Base-by-base conservation (phyloP, 2,329 filamentous ascomycete species). In the Claviceps lovelessii region DNA sequence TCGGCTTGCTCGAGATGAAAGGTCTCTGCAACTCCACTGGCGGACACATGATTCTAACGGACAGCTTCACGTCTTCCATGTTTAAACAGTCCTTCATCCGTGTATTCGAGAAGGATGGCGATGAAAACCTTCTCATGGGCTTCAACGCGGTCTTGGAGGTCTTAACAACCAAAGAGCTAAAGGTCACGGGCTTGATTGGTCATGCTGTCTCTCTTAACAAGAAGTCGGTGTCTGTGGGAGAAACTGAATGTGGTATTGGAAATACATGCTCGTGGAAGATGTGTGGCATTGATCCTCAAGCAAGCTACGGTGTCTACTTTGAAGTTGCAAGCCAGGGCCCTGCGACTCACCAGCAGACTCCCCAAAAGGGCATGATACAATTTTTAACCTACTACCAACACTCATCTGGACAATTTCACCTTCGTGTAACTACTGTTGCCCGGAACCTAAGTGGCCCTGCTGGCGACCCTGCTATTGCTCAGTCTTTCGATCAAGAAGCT, bases 261-360 rank as follows among this genome's bases (percentile, higher is more conserved):
- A 97, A 97, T 68, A 98, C 93, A 0, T 97, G 91, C 71, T 91
- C 90, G 3, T 98, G 93, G 93, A 98, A 98, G 73, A 96, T 98
- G 91, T 97, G 93, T 65, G 90, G 90, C 61, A 96, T 98, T 61
- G 90, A 97, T 63, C 93, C 93, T 11, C 86, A 84, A 54, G 84
- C 93, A 37, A 96, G 90, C 64, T 97, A 97, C 64, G 93, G 90
- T 58, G 80, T 98, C 59, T 98, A 97, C 73, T 98, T 97, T 63
- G 93, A 98, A 70, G 94, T 98, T 66, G 91, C 93, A 49, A 89
- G 87, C 63, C 93, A 97, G 72, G 90, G 89, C 41, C 90, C 90
- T 8, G 86, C 90, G 17, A 79, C 86, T 51, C 87, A 94, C 69
- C 88, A 91, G 65, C 88, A 91, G 68, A 83, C 86, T 7, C 86